Evolutionary conservation across 306 rosid species (phyloP).

Genomic region (Adenanthera pavonina): DNA sequence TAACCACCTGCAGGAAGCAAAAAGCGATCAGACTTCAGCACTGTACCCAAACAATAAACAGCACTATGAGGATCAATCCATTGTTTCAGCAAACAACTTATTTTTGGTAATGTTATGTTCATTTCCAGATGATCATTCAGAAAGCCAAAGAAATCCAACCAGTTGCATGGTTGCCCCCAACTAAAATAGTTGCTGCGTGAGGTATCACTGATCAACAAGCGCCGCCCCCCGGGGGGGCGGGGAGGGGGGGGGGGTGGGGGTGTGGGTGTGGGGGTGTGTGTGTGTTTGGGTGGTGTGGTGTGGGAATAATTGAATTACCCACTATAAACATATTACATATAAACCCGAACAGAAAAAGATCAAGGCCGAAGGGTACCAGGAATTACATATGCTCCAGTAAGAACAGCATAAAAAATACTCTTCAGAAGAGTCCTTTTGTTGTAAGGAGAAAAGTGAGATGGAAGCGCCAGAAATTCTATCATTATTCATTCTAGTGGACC

Average conservation of each 20-base stretch:
- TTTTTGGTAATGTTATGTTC: neutral
- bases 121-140: too few species aligned
- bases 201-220: too few species aligned
- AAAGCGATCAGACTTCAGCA: neutral
- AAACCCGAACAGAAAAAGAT: neutral
- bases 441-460: neutral
- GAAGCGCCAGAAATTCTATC: neutral
- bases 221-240: too few species aligned
- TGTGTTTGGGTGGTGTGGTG: too few species aligned
- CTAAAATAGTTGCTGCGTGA: too few species aligned
- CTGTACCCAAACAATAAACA: neutral
- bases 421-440: neutral
- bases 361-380: neutral
- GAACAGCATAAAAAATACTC: neutral
- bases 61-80: neutral
- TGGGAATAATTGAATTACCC: too few species aligned
- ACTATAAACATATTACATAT: neutral
- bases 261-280: too few species aligned
- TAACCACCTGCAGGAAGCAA: neutral
- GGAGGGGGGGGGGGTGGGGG: too few species aligned
- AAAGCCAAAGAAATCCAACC: neutral
- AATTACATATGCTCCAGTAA: neutral
- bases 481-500: neutral
- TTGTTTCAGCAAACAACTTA: neutral
- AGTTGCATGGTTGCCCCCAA: too few species aligned